phyloP scores from a whole-genome alignment of 108 stramenopile species.

The Nitzschia putrida region DNA sequence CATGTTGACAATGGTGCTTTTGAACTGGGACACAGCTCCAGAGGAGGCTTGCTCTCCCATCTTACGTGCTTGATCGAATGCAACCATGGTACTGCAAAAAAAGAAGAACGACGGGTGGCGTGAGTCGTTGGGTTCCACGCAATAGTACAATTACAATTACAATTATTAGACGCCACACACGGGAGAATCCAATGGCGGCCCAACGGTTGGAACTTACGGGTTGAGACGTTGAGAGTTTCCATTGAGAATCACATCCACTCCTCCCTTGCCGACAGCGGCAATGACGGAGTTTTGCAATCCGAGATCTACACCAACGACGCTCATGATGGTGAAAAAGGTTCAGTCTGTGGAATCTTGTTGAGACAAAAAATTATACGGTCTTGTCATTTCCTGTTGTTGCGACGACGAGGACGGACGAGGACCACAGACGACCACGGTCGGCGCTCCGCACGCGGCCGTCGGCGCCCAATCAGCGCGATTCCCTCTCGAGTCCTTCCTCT shows the following conservation, averaged over 20 bases:
- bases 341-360: not conserved
- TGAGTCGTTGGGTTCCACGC: not conserved
- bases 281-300: constrained; percentile 90
- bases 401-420: too few species aligned
- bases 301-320: constrained; percentile 93
- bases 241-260: constrained; percentile 98
- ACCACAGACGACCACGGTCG: too few species aligned
- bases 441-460: too few species aligned
- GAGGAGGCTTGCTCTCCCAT: constrained; percentile 80
- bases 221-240: constrained; percentile 95
- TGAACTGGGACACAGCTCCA: constrained; percentile 85
- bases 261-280: constrained; percentile 93
- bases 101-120: not conserved
- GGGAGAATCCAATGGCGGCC: not conserved
- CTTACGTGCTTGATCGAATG: constrained; percentile 68
- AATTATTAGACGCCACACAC: not conserved
- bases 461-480: too few species aligned
- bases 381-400: too few species aligned
- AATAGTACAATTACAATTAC: not conserved
- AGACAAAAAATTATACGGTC: too few species aligned
- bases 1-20: constrained; percentile 87
- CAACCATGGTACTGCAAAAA: constrained; percentile 64
- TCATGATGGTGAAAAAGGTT: constrained; percentile 44
- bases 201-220: constrained; percentile 68
- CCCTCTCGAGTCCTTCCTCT: too few species aligned